These are phyloP conservation scores for Patellaria atrata DNA, from an alignment of 495 filamentous ascomycete species.

Conservation along the genomic window DNA sequence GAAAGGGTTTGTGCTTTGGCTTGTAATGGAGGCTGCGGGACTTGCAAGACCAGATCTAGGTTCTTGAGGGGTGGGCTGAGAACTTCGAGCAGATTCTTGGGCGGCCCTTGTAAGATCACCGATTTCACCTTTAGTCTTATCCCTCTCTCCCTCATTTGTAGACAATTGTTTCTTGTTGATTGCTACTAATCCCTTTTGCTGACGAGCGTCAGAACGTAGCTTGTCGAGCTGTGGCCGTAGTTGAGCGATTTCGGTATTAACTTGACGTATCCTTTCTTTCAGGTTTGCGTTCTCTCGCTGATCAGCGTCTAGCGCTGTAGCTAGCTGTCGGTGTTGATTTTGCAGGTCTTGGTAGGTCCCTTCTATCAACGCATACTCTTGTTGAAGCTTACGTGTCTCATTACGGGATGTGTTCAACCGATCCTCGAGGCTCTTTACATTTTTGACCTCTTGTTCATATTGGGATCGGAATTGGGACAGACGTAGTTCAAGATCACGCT, in stretches of 20 bases:
- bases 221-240: slow-evolving; percentile 84
- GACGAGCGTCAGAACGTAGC: slow-evolving; percentile 71
- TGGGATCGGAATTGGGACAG: slow-evolving; percentile 67
- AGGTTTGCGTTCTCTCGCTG: slow-evolving; percentile 74
- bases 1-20: slow-evolving; percentile 77
- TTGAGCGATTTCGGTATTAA: slow-evolving; percentile 67
- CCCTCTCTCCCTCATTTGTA: slow-evolving; percentile 73
- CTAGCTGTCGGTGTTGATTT: slow-evolving; percentile 63
- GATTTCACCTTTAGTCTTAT: slow-evolving; percentile 67
- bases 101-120: slow-evolving; percentile 39
- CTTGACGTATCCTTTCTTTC: slow-evolving; percentile 71
- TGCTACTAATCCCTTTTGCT: slow-evolving; percentile 87
- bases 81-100: slow-evolving; percentile 15
- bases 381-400: slow-evolving; percentile 68
- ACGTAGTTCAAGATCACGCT: slow-evolving; percentile 79
- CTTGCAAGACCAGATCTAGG: slow-evolving; percentile 39
- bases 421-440: slow-evolving; percentile 72
- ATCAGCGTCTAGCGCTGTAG: slow-evolving; percentile 63
- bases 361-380: slow-evolving; percentile 69
- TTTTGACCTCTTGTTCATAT: slow-evolving; percentile 85
- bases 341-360: slow-evolving; percentile 72
- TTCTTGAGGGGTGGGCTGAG: slow-evolving; percentile 19
- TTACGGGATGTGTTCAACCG: slow-evolving; percentile 58
- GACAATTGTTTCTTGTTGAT: slow-evolving; percentile 96
- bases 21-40: slow-evolving; percentile 58